These are phyloP conservation scores for Leccinum olivaceopallidum DNA, from an alignment of 768 basidiomycete species.

Conservation along the genomic window DNA sequence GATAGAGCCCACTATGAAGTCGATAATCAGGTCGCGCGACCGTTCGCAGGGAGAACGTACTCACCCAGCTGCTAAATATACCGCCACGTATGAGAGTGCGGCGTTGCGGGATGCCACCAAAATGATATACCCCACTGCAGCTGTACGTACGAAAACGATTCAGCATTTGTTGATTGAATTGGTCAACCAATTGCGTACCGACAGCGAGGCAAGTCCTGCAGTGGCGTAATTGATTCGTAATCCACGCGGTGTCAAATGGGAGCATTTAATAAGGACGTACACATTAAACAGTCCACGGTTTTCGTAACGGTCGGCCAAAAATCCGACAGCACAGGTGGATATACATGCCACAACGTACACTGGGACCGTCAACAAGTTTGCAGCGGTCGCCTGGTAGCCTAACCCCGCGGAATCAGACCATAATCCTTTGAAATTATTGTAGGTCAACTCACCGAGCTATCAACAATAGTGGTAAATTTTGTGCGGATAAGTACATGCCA, in stretches of 20 bases:
- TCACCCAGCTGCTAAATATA: slow-evolving; percentile 69
- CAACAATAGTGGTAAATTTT: not conserved
- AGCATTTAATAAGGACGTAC: slow-evolving; percentile 37
- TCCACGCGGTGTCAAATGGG: not conserved
- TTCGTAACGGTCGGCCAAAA: slow-evolving; percentile 59
- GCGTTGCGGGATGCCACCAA: slow-evolving; percentile 61
- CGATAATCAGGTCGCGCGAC: not conserved
- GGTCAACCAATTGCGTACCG: slow-evolving; percentile 19
- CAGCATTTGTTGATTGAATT: not conserved
- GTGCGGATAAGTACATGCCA: not conserved
- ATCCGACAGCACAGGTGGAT: slow-evolving; percentile 64
- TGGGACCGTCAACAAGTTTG: slow-evolving; percentile 77
- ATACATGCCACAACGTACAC: slow-evolving; percentile 72
- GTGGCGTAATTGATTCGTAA: not conserved
- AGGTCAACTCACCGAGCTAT: slow-evolving; percentile 40
- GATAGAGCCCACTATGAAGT: slow-evolving; percentile 65
- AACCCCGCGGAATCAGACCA: slow-evolving; percentile 2
- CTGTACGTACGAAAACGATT: slow-evolving; percentile 29
- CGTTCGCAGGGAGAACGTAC: slow-evolving; percentile 14
- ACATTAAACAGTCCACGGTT: slow-evolving; percentile 64
- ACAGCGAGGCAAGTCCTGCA: slow-evolving; percentile 28
- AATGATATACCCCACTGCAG: slow-evolving; percentile 67
- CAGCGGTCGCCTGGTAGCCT: slow-evolving; percentile 69
- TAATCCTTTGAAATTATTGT: not conserved
- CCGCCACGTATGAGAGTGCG: slow-evolving; percentile 69